Base-by-base conservation (phyloP, 2,329 filamentous ascomycete genomes). In the Diplodia sapinea region DNA sequence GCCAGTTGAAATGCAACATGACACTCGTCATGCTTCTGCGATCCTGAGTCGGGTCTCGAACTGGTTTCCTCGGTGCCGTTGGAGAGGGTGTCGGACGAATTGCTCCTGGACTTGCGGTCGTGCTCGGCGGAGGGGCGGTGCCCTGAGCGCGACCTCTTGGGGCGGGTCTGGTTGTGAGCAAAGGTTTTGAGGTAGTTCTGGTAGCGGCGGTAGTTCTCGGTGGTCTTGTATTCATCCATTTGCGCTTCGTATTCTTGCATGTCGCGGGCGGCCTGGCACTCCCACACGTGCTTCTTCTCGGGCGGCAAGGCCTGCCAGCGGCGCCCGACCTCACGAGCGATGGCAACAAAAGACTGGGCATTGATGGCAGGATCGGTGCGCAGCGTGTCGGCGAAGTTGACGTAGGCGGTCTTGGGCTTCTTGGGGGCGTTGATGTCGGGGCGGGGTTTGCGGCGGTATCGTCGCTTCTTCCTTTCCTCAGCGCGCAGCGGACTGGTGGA, bases 341-440 rank as follows among this genome's bases (percentile, higher is more conserved):
- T 79, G 62, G 78, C 73, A 4, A 79, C 76, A 69, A 80, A 80
- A 15, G 76, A 77, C 11, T 79, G 72, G 17, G 73, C 69, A 69
- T 72, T 75, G 66, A 80, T 72, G 26, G 72, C 72, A 20, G 77
- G 77, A 47, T 79, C 72, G 12, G 73, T 75, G 20, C 78, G 78
- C 26, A 79, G 74, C 54, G 78, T 70, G 62, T 80, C 78, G 56
- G 78, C 77, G 71, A 80, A 80, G 62, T 79, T 79, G n/a, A 80
- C 78, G 69, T 80, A 80, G 9, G 77, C 78, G 40, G 78, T 80
- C 63, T 80, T 79, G 36, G 78, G 78, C 63, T 79, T 79, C 69
- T 78, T 78, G 13, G 78, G 78, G 20, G 78, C 78, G 68, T 79
- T 74, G 40, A 62, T 61, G 64, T 80, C 78, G 12, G 77, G 72